Conservation (phyloP, 2,329 filamentous ascomycete species). For the Dichotomopilus funicola region DNA sequence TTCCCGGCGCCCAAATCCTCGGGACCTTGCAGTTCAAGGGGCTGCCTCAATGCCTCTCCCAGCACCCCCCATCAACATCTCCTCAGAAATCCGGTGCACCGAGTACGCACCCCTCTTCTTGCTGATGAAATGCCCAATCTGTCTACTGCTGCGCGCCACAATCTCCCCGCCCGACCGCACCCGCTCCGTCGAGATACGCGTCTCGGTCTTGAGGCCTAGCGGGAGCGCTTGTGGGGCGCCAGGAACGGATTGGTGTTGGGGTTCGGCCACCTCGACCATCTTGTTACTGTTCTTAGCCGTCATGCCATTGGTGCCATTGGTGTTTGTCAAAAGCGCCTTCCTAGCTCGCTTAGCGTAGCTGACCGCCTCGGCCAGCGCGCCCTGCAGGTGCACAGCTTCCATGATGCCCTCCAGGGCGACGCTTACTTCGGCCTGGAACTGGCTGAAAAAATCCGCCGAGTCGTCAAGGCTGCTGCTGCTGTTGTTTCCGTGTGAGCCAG, state of each 20-base stretch:
- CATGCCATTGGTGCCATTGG: constrained; percentile 5
- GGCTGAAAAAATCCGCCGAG: constrained; percentile 56
- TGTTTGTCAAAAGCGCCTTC: constrained; percentile 17
- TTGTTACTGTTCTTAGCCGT: too few species aligned
- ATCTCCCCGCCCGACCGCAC: constrained; percentile 64
- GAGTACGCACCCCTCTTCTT: constrained; percentile 78
- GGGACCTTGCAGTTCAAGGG: constrained; percentile 3
- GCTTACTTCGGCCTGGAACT: constrained; percentile 61
- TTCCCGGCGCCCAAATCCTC: background rate
- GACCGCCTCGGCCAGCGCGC: constrained; percentile 59
- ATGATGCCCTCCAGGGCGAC: constrained; percentile 66
- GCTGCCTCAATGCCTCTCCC: constrained; percentile 18
- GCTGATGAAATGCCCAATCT: constrained; percentile 71
- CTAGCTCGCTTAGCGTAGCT: constrained; percentile 46
- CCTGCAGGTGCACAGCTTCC: constrained; percentile 59
- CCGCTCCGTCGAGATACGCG: constrained; percentile 47
- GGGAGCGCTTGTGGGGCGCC: constrained; percentile 47
- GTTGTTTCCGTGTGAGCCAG: background rate
- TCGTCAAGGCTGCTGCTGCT: constrained; percentile 41
- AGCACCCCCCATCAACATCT: constrained; percentile 22
- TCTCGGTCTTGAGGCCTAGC: constrained; percentile 61
- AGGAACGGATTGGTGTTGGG: too few species aligned
- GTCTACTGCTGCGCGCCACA: constrained; percentile 59
- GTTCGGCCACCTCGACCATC: too few species aligned
- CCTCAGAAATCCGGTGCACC: constrained; percentile 68